Percentiles rank a stretch among this genome's conserved stretches.
These are phyloP conservation scores for Sporothrix globosa DNA, from an alignment of 2,329 filamentous ascomycete genomes.

Conservation along the genomic window DNA sequence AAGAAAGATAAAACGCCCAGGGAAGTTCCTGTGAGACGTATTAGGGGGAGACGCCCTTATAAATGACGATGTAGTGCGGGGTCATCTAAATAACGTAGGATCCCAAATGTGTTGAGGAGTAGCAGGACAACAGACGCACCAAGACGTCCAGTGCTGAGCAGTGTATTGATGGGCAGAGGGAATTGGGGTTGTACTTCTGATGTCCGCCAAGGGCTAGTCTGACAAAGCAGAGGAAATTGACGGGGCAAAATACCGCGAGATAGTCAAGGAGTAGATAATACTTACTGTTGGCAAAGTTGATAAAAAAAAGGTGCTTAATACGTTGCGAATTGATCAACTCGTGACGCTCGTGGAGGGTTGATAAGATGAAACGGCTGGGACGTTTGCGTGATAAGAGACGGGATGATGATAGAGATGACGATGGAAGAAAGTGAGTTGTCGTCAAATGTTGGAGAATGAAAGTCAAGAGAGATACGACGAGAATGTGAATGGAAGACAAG, in stretches of 20 bases:
- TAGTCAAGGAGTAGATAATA: neutral
- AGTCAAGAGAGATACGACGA: neutral
- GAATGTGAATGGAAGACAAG: neutral
- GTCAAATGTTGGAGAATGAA: neutral
- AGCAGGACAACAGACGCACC: neutral
- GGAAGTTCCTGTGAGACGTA: neutral
- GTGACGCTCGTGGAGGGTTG: conserved; percentile 23
- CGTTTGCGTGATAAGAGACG: conserved; percentile 14
- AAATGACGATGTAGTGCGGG: conserved; percentile 26
- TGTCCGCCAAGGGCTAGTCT: neutral
- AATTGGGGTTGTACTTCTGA: conserved; percentile 11
- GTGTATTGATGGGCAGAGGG: neutral
- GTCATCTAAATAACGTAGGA: conserved; percentile 7
- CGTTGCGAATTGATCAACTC: neutral
- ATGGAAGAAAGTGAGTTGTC: neutral
- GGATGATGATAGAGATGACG: conserved; percentile 19
- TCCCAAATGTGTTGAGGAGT: neutral
- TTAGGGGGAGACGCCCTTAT: conserved; percentile 10
- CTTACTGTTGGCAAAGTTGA: conserved; percentile 11
- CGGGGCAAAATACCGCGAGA: conserved; percentile 8
- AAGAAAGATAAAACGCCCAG: neutral
- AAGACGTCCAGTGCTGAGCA: neutral
- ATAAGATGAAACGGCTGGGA: conserved; percentile 19
- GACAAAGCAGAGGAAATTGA: neutral
- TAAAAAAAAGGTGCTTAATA: conserved; percentile 12